Base-by-base conservation (phyloP, 805 yeast genomes). In the Priceomyces melissophilus region DNA sequence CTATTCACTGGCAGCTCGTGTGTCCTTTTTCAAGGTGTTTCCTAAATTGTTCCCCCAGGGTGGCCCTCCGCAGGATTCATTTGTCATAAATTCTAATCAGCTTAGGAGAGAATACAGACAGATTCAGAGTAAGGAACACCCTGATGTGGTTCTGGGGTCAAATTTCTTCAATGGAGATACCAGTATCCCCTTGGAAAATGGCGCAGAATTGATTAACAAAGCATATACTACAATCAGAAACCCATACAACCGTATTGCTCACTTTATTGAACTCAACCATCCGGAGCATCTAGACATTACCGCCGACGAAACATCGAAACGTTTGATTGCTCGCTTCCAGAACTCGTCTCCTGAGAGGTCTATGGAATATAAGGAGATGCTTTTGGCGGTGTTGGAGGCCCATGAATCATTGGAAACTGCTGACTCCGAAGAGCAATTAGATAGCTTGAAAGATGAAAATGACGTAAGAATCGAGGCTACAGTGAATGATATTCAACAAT, bases 331-430 rank as follows among this genome's bases (percentile, higher is more conserved):
- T 37, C 64, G 61, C 37, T 78, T 62, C 28, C 73, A 69, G 47
- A 30, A 46, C 3, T 40, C 50, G 4, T 60, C 66, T 1, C 56
- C 57, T n/a, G 64, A 60, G 29, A 52, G 50, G n/a, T 48, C 67
- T 9, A 41, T 64, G 32, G 63, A 59, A 28, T 69, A 79, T 44
- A 79, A 82, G 42, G 74, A 67, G 11, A 65, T 87, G 54, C 64
- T 91, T 31, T 77, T 87, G 82, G 78, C 79, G 33, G 84, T 91
- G 15, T 68, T 91, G 63, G 95, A 88, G 48, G 79, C 87, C 3
- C 93, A 90, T 57, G 99, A 91, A 60, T 76, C 78, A 32, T 65
- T 90, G 42, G 95, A 87, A 45, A 79, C 79, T 48, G 82, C 87
- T 4, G 65, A 68, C 1, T 64, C 62, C 39, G 84, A 78, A 38